Conservation (phyloP, 1,284 basidiomycete species). For the Omphalotus olearius region DNA sequence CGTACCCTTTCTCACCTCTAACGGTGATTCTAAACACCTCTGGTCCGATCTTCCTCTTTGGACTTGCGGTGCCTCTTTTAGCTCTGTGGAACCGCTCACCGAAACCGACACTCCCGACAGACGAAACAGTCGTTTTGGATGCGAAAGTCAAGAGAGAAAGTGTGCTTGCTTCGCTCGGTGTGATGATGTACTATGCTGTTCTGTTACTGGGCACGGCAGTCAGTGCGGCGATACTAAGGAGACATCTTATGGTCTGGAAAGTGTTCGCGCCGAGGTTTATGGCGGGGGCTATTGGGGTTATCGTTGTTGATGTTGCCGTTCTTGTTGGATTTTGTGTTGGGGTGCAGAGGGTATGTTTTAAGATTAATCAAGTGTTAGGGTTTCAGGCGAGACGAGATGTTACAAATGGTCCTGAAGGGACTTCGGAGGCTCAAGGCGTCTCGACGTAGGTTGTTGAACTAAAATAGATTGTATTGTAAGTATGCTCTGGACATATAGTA, state of each 20-base stretch:
- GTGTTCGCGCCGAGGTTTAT: conserved; percentile 96
- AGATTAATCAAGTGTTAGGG: too few species aligned
- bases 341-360: too few species aligned
- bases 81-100: conserved; percentile 78
- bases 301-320: conserved; percentile 45
- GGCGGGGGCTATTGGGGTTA: conserved; percentile 53
- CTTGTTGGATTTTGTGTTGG: too few species aligned
- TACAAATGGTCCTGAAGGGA: too few species aligned
- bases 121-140: conserved; percentile 19
- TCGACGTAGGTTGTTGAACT: too few species aligned
- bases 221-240: conserved; percentile 72
- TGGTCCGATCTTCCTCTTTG: conserved; percentile 66
- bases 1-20: conserved; percentile 73
- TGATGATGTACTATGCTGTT: conserved; percentile 67
- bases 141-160: conserved; percentile 31
- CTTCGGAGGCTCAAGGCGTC: too few species aligned
- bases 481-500: too few species aligned
- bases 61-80: conserved; percentile 68
- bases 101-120: neutral
- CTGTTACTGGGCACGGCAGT: conserved; percentile 70
- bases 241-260: conserved; percentile 99
- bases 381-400: too few species aligned
- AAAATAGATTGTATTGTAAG: too few species aligned
- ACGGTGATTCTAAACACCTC: conserved; percentile 84
- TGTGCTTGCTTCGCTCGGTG: conserved; percentile 53